A percentile compares a stretch with the other conserved stretches of the same genome.
phyloP scores from a whole-genome alignment of 257 asterid genomes.

The Cordia subcordata region DNA sequence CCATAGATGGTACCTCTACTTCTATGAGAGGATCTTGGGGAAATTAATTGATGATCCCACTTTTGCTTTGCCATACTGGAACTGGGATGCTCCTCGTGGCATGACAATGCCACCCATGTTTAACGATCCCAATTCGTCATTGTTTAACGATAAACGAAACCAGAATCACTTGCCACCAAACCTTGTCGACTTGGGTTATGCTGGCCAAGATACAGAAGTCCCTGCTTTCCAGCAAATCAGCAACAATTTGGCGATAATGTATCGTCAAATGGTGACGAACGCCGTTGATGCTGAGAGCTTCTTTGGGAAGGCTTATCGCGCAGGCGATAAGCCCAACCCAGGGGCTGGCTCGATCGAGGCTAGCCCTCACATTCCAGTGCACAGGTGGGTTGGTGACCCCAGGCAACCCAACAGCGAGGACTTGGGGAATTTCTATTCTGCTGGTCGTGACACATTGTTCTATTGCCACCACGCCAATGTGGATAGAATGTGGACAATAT shows the following conservation, averaged over 20 bases:
- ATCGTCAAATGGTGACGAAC: conserved; percentile 17
- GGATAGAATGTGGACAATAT: conserved; percentile 63
- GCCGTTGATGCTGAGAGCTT: not conserved
- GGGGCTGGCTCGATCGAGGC: conserved; percentile 16
- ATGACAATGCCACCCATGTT: conserved; percentile 20
- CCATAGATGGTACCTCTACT: conserved; percentile 30
- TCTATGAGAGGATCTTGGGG: conserved; percentile 29
- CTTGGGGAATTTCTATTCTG: conserved; percentile 13
- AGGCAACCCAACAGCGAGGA: conserved; percentile 8
- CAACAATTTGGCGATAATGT: conserved; percentile 12
- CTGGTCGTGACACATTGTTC: conserved; percentile 40
- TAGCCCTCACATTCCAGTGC: conserved; percentile 17
- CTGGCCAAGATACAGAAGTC: not conserved
- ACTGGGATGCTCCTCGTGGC: conserved; percentile 20
- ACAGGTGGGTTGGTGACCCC: conserved; percentile 17
- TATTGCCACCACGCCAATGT: conserved; percentile 57
- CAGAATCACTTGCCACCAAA: conserved; percentile 5
- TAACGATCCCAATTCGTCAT: not conserved
- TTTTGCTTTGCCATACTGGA: conserved; percentile 3
- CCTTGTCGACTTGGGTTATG: conserved; percentile 2
- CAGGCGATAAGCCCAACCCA: conserved; percentile 1
- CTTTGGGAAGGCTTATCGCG: conserved; percentile 7
- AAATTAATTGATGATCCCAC: conserved; percentile 19
- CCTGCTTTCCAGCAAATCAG: not conserved
- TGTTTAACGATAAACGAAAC: conserved; percentile 15